A percentile compares a stretch with the other conserved stretches of the same genome.
phyloP scores from a whole-genome alignment of 2,329 filamentous ascomycete genomes.

The Rhynchosporium agropyri region DNA sequence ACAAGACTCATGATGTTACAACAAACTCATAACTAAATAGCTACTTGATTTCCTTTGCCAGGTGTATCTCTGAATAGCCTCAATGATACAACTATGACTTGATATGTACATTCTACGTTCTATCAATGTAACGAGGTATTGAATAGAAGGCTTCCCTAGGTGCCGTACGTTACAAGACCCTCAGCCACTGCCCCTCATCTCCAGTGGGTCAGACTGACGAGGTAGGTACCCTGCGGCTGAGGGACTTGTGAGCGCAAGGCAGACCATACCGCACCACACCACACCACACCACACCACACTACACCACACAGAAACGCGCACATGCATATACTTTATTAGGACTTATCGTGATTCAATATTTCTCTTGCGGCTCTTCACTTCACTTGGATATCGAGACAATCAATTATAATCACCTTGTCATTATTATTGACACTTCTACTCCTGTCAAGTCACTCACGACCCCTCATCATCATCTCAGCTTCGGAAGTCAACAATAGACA shows the following conservation, averaged over 20 bases:
- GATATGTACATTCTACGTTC: background rate
- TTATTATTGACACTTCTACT: background rate
- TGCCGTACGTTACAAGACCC: slow-evolving; percentile 2
- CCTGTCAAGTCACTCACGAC: background rate
- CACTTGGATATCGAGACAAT: background rate
- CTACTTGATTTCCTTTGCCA: background rate
- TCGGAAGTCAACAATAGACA: slow-evolving; percentile 15
- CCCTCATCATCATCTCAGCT: slow-evolving; percentile 9
- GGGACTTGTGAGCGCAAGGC: slow-evolving; percentile 9
- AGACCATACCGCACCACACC: slow-evolving; percentile 3
- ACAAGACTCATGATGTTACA: too few relatives aligned
- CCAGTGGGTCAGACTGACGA: background rate
- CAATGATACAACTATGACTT: slow-evolving; percentile 5
- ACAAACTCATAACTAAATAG: too few relatives aligned
- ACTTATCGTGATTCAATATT: background rate
- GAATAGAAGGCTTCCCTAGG: background rate
- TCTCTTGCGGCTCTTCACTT: background rate
- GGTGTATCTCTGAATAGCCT: slow-evolving; percentile 5
- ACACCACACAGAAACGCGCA: too few relatives aligned
- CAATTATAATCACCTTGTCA: background rate
- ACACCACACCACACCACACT: slow-evolving; percentile 1
- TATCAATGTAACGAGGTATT: background rate
- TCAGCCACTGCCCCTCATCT: slow-evolving; percentile 22
- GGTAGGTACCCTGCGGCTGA: slow-evolving; percentile 16
- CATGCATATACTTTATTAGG: background rate